Base-by-base conservation (phyloP, 2,329 filamentous ascomycete genomes). In the Colletotrichum siamense region DNA sequence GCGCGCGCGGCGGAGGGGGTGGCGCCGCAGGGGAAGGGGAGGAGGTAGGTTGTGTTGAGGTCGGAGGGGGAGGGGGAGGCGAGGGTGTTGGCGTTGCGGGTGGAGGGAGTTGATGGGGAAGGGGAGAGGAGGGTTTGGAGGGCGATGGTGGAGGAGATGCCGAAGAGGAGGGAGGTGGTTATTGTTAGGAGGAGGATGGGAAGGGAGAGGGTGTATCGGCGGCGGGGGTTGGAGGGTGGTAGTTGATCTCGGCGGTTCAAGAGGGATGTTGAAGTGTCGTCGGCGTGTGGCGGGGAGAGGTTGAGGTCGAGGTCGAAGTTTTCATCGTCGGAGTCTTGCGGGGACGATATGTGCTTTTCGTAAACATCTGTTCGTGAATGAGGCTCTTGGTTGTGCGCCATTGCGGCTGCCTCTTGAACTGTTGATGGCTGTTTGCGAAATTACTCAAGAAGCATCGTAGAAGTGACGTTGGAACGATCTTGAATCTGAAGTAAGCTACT, bases 61-160 rank as follows among this genome's bases (percentile, higher is more conserved):
- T 36, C 15, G 15, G 49, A 26, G 62, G 71, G 69, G 26, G 13
- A 55, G 4, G 61, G 15, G 16, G 70, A 74, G 32, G 74, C 74
- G 64, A 74, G 74, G 64, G 74, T 76, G 49, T 74, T 61, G 32
- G 68, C 74, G 49, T 76, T 76, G 6, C 74, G 64, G 74, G 68
- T 32, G 39, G 63, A 34, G 24, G 24, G 24, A 24, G 24, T 24
- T 24, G 24, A 24, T 24, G 24, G 24, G 24, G 62, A 10, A 30
- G 28, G 61, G 9, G 24, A 44, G 5, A 22, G 61, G 63, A 76
- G 57, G 12, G 22, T 8, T 6, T 44, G 3, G 57, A 69, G 16
- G 44, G 36, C 44, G 9, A 67, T 22, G 16, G 69, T 66, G 15
- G 55, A 15, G 28, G 55, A 15, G 16, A 62, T 55, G 13, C 70